These are phyloP conservation scores for Monilinia vaccinii-corymbosi DNA, from an alignment of 2,329 filamentous ascomycete species.

Conservation along the genomic window DNA sequence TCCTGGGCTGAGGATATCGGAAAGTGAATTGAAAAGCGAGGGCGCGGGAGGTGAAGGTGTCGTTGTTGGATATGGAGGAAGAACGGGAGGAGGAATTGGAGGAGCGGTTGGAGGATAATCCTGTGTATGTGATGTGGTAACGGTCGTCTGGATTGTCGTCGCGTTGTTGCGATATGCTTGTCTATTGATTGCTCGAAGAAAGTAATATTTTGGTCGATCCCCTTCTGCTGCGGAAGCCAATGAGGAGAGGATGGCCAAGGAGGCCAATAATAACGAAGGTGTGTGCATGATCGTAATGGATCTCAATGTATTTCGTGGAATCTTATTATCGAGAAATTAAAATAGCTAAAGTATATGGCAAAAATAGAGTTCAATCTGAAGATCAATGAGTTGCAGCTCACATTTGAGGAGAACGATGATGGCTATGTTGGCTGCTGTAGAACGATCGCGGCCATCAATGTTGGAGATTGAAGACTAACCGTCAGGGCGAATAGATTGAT, in stretches of 20 bases:
- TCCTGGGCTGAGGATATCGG: background rate
- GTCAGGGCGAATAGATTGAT: conserved; percentile 37
- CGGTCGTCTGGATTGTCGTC: conserved; percentile 13
- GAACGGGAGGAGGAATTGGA: too few relatives aligned
- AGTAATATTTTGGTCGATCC: conserved; percentile 46
- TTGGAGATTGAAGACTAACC: conserved; percentile 30
- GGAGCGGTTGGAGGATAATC: conserved; percentile 7
- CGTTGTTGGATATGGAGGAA: too few relatives aligned
- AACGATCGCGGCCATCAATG: background rate
- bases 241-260: conserved; percentile 39
- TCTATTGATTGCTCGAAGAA: conserved; percentile 47
- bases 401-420: conserved; percentile 16
- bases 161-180: conserved; percentile 31
- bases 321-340: conserved; percentile 7
- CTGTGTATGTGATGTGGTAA: conserved; percentile 8
- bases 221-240: conserved; percentile 37
- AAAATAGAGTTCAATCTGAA: conserved; percentile 7
- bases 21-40: background rate
- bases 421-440: background rate
- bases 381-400: conserved; percentile 20
- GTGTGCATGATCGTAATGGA: conserved; percentile 39
- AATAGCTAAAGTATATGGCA: background rate
- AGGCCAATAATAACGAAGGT: conserved; percentile 40
- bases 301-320: background rate
- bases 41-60: too few relatives aligned